Evolutionary conservation across 2,329 filamentous ascomycete species (phyloP).

Genomic region (Trichoderma breve): DNA sequence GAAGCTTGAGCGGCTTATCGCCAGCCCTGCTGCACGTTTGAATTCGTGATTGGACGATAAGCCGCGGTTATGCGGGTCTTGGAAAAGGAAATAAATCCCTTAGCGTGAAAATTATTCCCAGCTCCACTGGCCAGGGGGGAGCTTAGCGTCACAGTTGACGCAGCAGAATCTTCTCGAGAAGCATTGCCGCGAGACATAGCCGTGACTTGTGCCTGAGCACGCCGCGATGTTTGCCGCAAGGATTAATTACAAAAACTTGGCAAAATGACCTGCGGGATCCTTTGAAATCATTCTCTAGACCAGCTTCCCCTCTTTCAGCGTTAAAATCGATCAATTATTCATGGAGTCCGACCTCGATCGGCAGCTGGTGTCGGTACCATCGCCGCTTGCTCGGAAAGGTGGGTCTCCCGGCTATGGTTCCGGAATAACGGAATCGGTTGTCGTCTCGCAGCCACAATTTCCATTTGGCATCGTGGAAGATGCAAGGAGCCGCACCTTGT

Average conservation of each 20-base stretch:
- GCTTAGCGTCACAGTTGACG: neutral
- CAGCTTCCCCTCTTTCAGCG: neutral
- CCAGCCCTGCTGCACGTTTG: neutral
- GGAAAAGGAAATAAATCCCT: neutral
- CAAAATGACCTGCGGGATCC: neutral
- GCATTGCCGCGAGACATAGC: neutral
- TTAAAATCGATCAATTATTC: neutral
- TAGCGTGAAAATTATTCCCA: slow-evolving; percentile 1
- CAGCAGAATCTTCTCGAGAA: neutral
- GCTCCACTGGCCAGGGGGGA: neutral
- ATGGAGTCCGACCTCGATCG: neutral
- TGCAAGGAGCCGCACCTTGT: neutral
- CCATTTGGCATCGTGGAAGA: neutral
- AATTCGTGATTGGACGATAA: neutral
- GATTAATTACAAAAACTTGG: neutral
- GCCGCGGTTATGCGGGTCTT: neutral
- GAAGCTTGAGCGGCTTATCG: neutral
- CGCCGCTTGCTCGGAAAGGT: neutral
- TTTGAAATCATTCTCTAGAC: neutral
- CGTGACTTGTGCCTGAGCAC: neutral
- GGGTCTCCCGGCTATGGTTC: neutral
- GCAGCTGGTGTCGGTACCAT: neutral
- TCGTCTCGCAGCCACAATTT: neutral
- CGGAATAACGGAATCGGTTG: slow-evolving; percentile 17
- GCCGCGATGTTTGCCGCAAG: neutral